phyloP scores from a whole-genome alignment of 2,329 filamentous ascomycete genomes.

The Calonectria hawksworthii region DNA sequence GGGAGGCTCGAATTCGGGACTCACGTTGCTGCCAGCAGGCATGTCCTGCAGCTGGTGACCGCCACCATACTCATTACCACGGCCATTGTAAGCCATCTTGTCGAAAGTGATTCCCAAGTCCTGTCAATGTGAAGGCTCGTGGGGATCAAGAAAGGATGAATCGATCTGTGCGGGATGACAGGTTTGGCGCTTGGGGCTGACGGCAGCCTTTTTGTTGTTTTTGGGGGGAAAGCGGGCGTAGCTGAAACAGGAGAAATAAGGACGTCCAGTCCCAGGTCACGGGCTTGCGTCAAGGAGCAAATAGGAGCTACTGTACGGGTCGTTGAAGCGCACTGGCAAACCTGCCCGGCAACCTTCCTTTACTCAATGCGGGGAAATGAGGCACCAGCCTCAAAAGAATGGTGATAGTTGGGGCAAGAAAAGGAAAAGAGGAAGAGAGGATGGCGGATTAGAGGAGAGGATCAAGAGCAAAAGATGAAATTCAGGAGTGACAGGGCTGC shows the following conservation, averaged over 20 bases:
- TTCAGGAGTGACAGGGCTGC: constrained; percentile 29
- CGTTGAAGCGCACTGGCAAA: constrained; percentile 22
- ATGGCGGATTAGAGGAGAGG: constrained; percentile 37
- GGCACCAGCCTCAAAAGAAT: constrained; percentile 51
- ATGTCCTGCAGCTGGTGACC: constrained; percentile 78
- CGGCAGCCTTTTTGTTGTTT: constrained; percentile 39
- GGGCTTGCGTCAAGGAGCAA: constrained; percentile 39
- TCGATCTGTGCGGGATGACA: constrained; percentile 31
- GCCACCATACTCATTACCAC: constrained; percentile 68
- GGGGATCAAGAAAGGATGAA: constrained; percentile 32
- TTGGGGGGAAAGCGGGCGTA: constrained; percentile 33
- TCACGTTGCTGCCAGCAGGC: constrained; percentile 71
- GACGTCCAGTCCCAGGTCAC: constrained; percentile 43
- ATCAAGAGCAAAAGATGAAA: constrained; percentile 24
- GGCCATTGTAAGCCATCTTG: constrained; percentile 73
- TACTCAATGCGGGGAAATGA: constrained; percentile 45
- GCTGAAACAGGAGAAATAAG: constrained; percentile 47
- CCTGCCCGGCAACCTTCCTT: constrained; percentile 22
- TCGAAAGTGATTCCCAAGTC: constrained; percentile 39
- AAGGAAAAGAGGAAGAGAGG: constrained; percentile 41
- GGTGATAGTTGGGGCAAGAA: constrained; percentile 44
- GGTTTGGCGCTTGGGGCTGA: constrained; percentile 30
- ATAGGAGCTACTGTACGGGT: constrained; percentile 29
- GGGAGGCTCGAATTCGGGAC: constrained; percentile 47
- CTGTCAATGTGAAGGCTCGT: constrained; percentile 37